Base-by-base conservation (phyloP, 139 green algal species). In the Chlorella sp. region DNA sequence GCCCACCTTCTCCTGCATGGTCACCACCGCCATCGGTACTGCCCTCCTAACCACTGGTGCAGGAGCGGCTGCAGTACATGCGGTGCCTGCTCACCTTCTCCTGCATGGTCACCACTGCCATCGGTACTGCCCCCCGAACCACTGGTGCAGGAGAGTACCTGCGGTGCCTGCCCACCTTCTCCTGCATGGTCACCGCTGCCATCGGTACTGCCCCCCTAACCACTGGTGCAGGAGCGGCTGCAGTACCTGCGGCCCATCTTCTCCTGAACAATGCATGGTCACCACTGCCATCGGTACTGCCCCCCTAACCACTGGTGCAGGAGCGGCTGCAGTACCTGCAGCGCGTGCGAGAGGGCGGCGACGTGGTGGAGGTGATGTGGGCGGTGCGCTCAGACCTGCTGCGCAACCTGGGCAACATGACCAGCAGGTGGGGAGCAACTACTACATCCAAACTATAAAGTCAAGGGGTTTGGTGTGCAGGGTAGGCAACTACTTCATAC, bases 361-460 rank as follows among this genome's bases (percentile, higher is more conserved):
- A 92, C 81, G 42, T 86, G 34, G 37, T 36, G 1, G 91, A 93
- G 57, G 24, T 88, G 90, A 97, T 89, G 92, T 97, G 98, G 91
- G 94, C 91, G 3, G 91, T 99, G 79, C 94, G 98, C 21, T 91
- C 97, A 15, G 98, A 99, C 93, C 93, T 99, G 60, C 92, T 99
- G 24, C 93, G 98, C 53, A 99, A 99, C 91, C 93, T 99, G 26
- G 98, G 96, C 57, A 98, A 98, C 93, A 97, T 99, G 85, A 93
- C 96, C 71, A 90, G 78, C 79, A 64, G 66, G 80, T 82, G 77
- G 82, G 40, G 88, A 97, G 88, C 94, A 97, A 30, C n/a, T n/a
- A n/a, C n/a, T n/a, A n/a, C n/a, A n/a, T n/a, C n/a, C n/a, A n/a
- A n/a, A n/a, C n/a, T n/a, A n/a, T n/a, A n/a, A n/a, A n/a, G n/a